Evolutionary conservation across 2,329 filamentous ascomycete genomes (phyloP).

Genomic region (Cercospora nicotianae): DNA sequence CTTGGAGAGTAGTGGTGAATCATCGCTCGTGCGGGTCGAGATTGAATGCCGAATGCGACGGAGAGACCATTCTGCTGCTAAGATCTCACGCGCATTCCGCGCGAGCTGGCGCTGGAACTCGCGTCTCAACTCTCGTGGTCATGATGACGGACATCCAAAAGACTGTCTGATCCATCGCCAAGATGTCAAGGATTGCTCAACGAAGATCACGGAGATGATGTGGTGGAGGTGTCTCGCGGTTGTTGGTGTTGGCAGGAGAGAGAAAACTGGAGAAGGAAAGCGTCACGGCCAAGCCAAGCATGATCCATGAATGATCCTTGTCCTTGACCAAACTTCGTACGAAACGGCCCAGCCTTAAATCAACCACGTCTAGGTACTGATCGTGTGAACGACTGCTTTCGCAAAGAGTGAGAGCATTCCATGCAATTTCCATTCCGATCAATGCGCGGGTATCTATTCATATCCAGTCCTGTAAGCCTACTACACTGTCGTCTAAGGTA

Average conservation of each 20-base stretch:
- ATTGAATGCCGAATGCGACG: background rate
- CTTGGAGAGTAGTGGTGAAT: background rate
- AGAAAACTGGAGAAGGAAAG: background rate
- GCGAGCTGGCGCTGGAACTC: background rate
- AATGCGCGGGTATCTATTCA: too few relatives aligned
- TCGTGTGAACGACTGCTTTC: background rate
- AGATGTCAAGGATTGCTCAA: background rate
- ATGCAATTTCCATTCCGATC: too few relatives aligned
- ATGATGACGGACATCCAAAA: background rate
- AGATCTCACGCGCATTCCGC: background rate
- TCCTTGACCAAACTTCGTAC: background rate
- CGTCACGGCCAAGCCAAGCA: background rate
- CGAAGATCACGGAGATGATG: background rate
- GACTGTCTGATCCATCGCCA: background rate
- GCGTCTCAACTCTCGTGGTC: background rate
- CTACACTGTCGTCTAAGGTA: constrained; percentile 26
- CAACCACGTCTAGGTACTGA: background rate
- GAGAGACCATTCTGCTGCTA: background rate
- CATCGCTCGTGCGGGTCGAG: background rate
- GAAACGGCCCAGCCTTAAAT: background rate
- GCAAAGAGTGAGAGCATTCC: background rate
- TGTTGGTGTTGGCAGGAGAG: background rate
- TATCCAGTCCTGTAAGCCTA: background rate
- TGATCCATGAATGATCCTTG: background rate
- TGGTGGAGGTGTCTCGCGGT: background rate